A percentile compares a stretch with the other conserved stretches of the same genome.
Conservation (phyloP, 73 alveolate genomes). For the Paramecium sonneborni region DNA sequence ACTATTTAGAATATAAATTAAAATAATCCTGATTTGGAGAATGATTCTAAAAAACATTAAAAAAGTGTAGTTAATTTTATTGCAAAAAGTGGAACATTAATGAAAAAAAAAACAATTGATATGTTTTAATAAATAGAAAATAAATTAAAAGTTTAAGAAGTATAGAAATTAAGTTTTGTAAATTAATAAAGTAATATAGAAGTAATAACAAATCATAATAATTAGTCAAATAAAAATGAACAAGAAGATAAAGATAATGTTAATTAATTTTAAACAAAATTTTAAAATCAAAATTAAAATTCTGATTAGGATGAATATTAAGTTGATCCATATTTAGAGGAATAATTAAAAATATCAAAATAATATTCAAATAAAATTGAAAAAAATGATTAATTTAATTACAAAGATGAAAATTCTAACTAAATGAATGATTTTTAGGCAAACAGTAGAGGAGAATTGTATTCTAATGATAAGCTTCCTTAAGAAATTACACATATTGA, state of each 20-base stretch:
- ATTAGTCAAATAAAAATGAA: background rate
- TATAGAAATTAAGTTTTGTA: background rate
- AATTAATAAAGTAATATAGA: background rate
- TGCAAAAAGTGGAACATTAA: background rate
- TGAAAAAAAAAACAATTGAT: background rate
- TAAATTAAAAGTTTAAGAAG: background rate
- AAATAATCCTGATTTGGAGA: background rate
- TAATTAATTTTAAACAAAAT: background rate
- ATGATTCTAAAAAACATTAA: background rate
- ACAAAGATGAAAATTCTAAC: background rate
- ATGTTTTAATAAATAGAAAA: background rate
- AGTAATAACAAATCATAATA: background rate
- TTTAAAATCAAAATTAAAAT: background rate
- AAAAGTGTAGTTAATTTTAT: background rate
- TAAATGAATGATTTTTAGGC: background rate
- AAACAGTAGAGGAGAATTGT: background rate
- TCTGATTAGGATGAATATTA: background rate
- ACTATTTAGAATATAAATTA: background rate
- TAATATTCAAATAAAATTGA: background rate
- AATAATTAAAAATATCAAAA: background rate
- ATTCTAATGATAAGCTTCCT: background rate
- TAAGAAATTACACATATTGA: background rate
- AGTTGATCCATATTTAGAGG: background rate
- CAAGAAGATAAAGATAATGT: background rate
- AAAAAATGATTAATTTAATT: background rate